phyloP scores from a whole-genome alignment of 306 rosid genomes.

The Cicer arietinum region DNA sequence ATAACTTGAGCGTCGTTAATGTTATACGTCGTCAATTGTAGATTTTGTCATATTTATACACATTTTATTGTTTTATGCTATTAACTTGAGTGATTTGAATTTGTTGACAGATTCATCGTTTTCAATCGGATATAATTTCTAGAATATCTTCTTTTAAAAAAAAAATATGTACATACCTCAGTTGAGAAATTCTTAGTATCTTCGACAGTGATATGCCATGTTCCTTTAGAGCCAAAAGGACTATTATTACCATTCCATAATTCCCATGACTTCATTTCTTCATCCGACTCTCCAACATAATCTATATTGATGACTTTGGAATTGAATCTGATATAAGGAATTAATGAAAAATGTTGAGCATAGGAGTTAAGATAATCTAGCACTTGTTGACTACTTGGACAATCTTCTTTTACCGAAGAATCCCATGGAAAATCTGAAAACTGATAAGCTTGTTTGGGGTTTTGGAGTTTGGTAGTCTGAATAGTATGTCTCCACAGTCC shows the following conservation, averaged over 20 bases:
- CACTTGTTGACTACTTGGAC: conserved; percentile 49
- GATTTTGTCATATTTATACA: too few relatives aligned
- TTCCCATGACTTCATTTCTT: conserved; percentile 18
- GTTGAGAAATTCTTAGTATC: not conserved
- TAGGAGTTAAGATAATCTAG: conserved; percentile 51
- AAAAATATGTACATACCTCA: not conserved
- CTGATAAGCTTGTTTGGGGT: conserved; percentile 19
- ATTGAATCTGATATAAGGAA: conserved; percentile 51
- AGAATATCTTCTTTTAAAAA: too few relatives aligned
- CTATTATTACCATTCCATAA: not conserved
- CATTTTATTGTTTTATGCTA: too few relatives aligned
- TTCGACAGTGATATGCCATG: conserved; percentile 4
- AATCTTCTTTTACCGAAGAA: conserved; percentile 42
- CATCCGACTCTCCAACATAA: conserved; percentile 46
- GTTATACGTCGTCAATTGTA: too few relatives aligned
- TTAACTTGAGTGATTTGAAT: too few relatives aligned
- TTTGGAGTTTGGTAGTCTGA: conserved; percentile 60
- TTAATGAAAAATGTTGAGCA: conserved; percentile 49
- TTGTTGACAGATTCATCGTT: not conserved
- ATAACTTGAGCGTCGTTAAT: too few relatives aligned
- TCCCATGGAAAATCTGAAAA: conserved; percentile 66
- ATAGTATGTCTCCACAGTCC: conserved; percentile 58
- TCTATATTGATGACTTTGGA: conserved; percentile 53
- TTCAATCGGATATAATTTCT: not conserved
- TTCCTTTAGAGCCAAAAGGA: conserved; percentile 6